These are phyloP conservation scores for Agarophyton chilense DNA, from an alignment of 23 red algal species.

Conservation along the genomic window DNA sequence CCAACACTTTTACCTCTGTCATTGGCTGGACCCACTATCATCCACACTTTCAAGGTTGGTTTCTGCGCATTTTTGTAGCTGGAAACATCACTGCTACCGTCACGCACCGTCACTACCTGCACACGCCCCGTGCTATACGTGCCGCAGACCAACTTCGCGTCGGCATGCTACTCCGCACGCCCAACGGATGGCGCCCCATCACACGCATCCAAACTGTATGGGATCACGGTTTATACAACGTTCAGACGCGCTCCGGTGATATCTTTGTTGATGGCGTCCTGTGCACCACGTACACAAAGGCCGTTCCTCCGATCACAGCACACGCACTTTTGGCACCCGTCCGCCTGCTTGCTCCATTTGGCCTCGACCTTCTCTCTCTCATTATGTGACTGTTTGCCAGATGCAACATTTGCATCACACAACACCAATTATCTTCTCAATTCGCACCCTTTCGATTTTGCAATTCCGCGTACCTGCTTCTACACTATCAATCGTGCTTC, in stretches of 20 bases:
- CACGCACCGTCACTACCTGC: conserved; percentile 9
- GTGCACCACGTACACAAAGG: conserved; percentile 57
- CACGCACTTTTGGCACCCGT: conserved; percentile 64
- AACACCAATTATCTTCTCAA: neutral
- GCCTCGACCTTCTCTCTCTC: neutral
- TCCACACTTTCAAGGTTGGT: conserved; percentile 16
- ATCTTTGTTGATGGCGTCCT: conserved; percentile 49
- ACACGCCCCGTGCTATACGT: neutral
- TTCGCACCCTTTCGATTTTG: conserved; percentile 1
- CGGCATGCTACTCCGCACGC: neutral
- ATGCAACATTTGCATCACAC: neutral
- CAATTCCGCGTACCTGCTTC: neutral
- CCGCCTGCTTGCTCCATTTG: neutral
- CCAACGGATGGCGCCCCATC: neutral
- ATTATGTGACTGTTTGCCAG: neutral
- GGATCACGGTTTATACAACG: conserved; percentile 50
- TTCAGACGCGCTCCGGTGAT: conserved; percentile 40
- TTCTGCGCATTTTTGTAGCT: neutral
- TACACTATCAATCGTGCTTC: too few species aligned
- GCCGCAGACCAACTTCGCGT: neutral
- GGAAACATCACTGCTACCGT: conserved; percentile 1
- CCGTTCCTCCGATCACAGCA: conserved; percentile 26
- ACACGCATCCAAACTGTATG: neutral
- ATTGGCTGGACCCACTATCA: conserved; percentile 34
- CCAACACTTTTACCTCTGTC: neutral